Evolutionary conservation across 208 protist species (phyloP).

Genomic region (Lotmaria passim): DNA sequence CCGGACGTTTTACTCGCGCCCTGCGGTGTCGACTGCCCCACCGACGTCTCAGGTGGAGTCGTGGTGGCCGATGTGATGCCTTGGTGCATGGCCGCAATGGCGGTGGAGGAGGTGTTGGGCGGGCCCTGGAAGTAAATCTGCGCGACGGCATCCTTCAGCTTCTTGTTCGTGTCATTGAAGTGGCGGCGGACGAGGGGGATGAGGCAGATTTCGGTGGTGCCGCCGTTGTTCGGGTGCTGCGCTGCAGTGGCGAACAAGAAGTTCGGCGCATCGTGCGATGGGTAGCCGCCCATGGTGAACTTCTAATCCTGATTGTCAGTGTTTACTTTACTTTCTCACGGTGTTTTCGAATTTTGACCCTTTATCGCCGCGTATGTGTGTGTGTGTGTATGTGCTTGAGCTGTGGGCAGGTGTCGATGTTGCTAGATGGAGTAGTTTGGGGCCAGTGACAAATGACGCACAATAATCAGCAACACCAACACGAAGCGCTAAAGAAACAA

Average conservation of each 20-base stretch:
- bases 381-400: no score
- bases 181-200: slow-evolving; percentile 81
- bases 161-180: slow-evolving; percentile 83
- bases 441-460: not conserved
- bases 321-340: not conserved
- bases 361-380: no score
- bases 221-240: slow-evolving; percentile 48
- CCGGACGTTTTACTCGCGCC: slow-evolving; percentile 1
- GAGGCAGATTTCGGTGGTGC: slow-evolving; percentile 73
- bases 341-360: no score
- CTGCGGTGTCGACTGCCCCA: slow-evolving; percentile 18
- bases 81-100: slow-evolving; percentile 33
- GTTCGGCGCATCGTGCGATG: slow-evolving; percentile 82
- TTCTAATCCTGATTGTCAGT: not conserved
- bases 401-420: no score
- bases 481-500: slow-evolving; percentile 9
- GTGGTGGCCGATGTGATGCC: slow-evolving; percentile 2
- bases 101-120: slow-evolving; percentile 38
- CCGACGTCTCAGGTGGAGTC: slow-evolving; percentile 4
- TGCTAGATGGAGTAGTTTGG: no score
- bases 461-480: not conserved
- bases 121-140: slow-evolving; percentile 55
- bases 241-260: slow-evolving; percentile 83
- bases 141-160: slow-evolving; percentile 62
- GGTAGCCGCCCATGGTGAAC: slow-evolving; percentile 78